phyloP scores from a whole-genome alignment of 2,329 filamentous ascomycete genomes.

The Furcasterigmium sp. region DNA sequence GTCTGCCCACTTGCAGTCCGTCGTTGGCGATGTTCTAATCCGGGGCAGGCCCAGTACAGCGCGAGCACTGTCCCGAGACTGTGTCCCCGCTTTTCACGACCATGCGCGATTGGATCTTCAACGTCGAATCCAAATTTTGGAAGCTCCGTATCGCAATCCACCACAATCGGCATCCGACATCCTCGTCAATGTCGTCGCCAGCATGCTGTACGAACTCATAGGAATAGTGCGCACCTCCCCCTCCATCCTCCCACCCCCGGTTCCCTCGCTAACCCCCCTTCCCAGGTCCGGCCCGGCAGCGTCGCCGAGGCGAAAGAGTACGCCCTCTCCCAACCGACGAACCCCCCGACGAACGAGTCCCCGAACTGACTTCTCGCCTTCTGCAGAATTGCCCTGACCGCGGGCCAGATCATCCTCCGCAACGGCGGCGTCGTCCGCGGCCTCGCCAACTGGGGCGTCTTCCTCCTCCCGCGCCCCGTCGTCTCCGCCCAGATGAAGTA shows the following conservation, averaged over 20 bases:
- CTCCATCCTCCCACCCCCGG: neutral
- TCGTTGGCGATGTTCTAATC: too few relatives aligned
- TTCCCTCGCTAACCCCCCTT: conserved; percentile 7
- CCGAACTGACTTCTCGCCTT: neutral
- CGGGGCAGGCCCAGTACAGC: too few relatives aligned
- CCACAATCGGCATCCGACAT: neutral
- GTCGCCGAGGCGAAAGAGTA: conserved; percentile 94
- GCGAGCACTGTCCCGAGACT: too few relatives aligned
- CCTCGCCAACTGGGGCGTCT: conserved; percentile 92
- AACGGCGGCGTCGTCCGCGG: conserved; percentile 87
- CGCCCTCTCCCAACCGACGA: conserved; percentile 22
- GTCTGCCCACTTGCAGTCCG: too few relatives aligned
- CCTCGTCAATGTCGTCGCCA: conserved; percentile 27
- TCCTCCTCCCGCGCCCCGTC: conserved; percentile 74
- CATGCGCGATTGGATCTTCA: neutral
- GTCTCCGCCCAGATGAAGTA: conserved; percentile 80
- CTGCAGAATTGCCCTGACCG: conserved; percentile 76
- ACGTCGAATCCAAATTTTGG: neutral
- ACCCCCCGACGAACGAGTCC: too few relatives aligned
- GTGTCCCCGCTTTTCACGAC: neutral
- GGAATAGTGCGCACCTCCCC: conserved; percentile 68
- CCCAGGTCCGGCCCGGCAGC: conserved; percentile 84
- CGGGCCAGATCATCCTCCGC: conserved; percentile 76
- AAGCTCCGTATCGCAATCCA: neutral
- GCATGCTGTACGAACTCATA: conserved; percentile 97